These are phyloP conservation scores for Phytophthora crassamura DNA, from an alignment of 352 stramenopile species.

Conservation along the genomic window DNA sequence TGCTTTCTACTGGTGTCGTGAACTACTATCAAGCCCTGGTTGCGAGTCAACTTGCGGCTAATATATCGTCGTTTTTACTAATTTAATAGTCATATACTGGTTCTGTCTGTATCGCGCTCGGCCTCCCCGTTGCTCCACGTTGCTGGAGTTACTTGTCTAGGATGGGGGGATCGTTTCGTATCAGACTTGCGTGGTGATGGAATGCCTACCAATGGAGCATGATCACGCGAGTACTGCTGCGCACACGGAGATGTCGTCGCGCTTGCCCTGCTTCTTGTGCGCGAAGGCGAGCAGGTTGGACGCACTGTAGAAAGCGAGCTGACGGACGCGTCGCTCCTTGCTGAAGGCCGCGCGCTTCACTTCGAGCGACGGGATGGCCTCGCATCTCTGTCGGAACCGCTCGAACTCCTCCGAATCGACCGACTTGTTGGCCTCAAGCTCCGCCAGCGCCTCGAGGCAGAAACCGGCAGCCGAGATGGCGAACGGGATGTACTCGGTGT, in stretches of 20 bases:
- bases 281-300: constrained; percentile 90
- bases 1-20: background rate
- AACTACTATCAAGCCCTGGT: background rate
- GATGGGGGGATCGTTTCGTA: background rate
- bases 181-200: constrained; percentile 17
- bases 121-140: background rate
- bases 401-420: constrained; percentile 74
- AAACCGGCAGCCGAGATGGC: constrained; percentile 85
- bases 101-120: constrained; percentile 23
- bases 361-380: constrained; percentile 69
- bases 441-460: constrained; percentile 75
- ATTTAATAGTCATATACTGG: constrained; percentile 37
- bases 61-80: constrained; percentile 31
- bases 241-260: constrained; percentile 89
- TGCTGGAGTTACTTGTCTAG: constrained; percentile 8
- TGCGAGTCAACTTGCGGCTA: too few species aligned
- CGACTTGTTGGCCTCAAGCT: constrained; percentile 74
- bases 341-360: constrained; percentile 67
- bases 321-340: constrained; percentile 87
- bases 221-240: constrained; percentile 78
- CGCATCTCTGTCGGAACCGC: constrained; percentile 76
- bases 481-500: constrained; percentile 84
- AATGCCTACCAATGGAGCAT: constrained; percentile 31
- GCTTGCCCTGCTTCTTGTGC: constrained; percentile 89
- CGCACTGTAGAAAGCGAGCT: constrained; percentile 89